phyloP scores from a whole-genome alignment of 805 yeast genomes.

The Schizosaccharomyces octosporus region DNA sequence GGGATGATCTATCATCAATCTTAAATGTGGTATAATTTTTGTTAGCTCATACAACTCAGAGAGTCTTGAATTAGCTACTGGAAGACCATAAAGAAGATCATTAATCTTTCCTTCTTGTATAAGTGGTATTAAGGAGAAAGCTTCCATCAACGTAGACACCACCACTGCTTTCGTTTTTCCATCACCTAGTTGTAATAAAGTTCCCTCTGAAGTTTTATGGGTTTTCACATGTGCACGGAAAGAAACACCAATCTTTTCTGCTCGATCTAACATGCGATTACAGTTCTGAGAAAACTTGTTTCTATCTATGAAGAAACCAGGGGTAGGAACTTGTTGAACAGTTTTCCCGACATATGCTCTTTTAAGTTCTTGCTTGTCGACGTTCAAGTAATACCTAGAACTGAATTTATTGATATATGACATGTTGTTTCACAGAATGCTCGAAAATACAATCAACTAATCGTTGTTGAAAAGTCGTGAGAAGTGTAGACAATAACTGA shows the following conservation, averaged over 20 bases:
- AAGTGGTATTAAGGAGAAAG: slow-evolving; percentile 25
- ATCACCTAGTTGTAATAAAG: slow-evolving; percentile 21
- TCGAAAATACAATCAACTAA: too few relatives aligned
- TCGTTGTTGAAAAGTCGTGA: too few relatives aligned
- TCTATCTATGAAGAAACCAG: slow-evolving; percentile 28
- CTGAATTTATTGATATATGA: neutral
- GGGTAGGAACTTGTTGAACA: slow-evolving; percentile 30
- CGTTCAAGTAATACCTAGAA: neutral
- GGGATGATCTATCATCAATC: slow-evolving; percentile 35
- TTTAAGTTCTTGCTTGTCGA: neutral
- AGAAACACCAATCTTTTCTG: slow-evolving; percentile 16
- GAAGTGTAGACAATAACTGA: too few relatives aligned
- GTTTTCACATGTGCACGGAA: slow-evolving; percentile 60
- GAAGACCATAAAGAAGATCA: slow-evolving; percentile 33
- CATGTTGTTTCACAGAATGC: too few relatives aligned
- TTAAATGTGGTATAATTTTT: slow-evolving; percentile 6
- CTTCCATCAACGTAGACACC: slow-evolving; percentile 47
- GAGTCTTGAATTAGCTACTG: slow-evolving; percentile 26
- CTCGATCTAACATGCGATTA: slow-evolving; percentile 24
- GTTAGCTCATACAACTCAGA: slow-evolving; percentile 23
- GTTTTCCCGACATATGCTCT: slow-evolving; percentile 18
- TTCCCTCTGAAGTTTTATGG: slow-evolving; percentile 41
- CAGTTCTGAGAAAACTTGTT: slow-evolving; percentile 21
- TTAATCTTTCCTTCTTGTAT: slow-evolving; percentile 18
- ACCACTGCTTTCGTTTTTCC: slow-evolving; percentile 25